Evolutionary conservation across 2,329 filamentous ascomycete species (phyloP).

Genomic region (Aureobasidium sp.): DNA sequence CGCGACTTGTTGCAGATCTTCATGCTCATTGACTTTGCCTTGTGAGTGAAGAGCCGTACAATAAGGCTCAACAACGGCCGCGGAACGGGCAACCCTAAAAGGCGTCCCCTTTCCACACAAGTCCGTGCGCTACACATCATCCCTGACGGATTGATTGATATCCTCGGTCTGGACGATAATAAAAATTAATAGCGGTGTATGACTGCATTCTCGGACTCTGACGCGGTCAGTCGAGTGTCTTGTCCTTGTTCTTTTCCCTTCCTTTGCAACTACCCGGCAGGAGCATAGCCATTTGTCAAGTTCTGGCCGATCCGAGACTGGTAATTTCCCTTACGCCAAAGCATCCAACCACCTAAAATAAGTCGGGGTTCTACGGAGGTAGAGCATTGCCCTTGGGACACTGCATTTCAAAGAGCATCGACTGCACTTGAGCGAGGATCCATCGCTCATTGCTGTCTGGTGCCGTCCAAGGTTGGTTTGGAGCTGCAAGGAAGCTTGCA

Average conservation of each 20-base stretch:
- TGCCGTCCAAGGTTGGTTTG: neutral
- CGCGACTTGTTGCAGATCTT: no score
- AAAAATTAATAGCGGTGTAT: neutral
- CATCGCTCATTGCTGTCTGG: slow-evolving; percentile 18
- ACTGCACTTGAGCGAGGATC: slow-evolving; percentile 16
- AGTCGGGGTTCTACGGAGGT: neutral
- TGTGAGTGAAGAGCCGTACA: no score
- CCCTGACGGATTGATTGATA: neutral
- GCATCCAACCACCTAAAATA: neutral
- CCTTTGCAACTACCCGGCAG: neutral
- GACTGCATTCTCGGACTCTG: neutral
- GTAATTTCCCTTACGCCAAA: neutral
- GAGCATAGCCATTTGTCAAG: neutral
- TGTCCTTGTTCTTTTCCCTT: neutral
- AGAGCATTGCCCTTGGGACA: neutral
- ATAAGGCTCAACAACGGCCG: neutral
- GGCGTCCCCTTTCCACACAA: neutral
- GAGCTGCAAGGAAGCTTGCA: neutral
- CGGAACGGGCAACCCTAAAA: neutral
- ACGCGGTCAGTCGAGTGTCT: neutral
- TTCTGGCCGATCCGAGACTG: neutral
- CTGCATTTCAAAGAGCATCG: slow-evolving; percentile 5
- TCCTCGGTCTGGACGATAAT: neutral
- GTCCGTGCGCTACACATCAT: neutral
- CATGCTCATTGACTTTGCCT: no score